These are phyloP conservation scores for Leptodermis oblonga DNA, from an alignment of 257 asterid species.

Conservation along the genomic window DNA sequence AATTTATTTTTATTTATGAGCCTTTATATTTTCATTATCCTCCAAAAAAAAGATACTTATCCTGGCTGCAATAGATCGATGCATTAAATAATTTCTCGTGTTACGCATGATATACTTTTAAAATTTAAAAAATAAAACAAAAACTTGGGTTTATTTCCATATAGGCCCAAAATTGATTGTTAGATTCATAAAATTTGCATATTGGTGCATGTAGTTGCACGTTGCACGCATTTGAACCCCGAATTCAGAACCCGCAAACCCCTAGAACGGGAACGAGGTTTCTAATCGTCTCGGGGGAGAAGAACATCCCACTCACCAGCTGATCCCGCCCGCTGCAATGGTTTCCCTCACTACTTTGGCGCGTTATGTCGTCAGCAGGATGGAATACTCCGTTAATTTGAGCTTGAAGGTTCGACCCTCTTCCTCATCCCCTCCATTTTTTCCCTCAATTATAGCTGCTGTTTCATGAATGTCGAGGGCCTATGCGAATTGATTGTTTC, in stretches of 20 bases:
- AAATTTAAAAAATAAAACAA: too few relatives aligned
- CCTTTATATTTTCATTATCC: too few relatives aligned
- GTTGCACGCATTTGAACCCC: neutral
- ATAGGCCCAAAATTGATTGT: neutral
- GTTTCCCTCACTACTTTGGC: conserved; percentile 57
- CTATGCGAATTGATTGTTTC: neutral
- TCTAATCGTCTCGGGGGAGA: neutral
- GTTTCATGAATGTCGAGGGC: neutral
- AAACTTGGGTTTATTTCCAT: neutral
- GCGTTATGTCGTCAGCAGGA: conserved; percentile 50
- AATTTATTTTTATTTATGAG: too few relatives aligned
- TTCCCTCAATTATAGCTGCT: conserved; percentile 5
- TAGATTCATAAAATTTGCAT: conserved; percentile 1
- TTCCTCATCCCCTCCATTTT: conserved; percentile 2
- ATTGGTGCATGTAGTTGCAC: neutral
- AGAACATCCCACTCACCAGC: conserved; percentile 1
- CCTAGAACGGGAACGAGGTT: conserved; percentile 10
- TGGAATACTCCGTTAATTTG: conserved; percentile 48
- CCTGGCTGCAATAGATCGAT: too few relatives aligned
- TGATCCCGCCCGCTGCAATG: conserved; percentile 36
- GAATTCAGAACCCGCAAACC: neutral
- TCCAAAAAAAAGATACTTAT: too few relatives aligned
- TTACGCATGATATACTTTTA: too few relatives aligned
- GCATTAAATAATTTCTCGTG: too few relatives aligned
- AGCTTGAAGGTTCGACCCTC: conserved; percentile 42